These are phyloP conservation scores for Claviceps maximensis DNA, from an alignment of 2,329 filamentous ascomycete species.

Conservation along the genomic window DNA sequence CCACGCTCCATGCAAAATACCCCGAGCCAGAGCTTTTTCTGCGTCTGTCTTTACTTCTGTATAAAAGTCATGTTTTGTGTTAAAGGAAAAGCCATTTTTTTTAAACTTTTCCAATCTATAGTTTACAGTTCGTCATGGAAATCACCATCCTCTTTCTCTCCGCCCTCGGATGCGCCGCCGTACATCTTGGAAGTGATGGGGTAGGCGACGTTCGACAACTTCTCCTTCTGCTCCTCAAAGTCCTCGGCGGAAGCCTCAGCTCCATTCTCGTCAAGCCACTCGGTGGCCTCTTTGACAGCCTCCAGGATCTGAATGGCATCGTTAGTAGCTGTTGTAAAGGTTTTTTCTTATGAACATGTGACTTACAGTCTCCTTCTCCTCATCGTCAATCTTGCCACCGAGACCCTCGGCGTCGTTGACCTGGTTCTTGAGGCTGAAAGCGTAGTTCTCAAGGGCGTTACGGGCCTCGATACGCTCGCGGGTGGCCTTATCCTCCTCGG, in stretches of 20 bases:
- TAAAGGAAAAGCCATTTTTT: constrained; percentile 4
- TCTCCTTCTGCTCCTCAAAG: constrained; percentile 99
- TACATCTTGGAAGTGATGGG: constrained; percentile 99
- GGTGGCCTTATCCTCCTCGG: constrained; percentile 97
- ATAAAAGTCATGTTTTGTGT: neutral
- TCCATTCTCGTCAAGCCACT: constrained; percentile 95
- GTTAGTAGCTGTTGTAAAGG: constrained; percentile 20
- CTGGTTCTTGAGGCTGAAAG: constrained; percentile 98
- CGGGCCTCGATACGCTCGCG: constrained; percentile 93
- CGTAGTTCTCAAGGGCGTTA: constrained; percentile 97
- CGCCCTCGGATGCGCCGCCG: constrained; percentile 40
- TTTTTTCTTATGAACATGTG: neutral
- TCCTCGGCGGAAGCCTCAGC: constrained; percentile 77
- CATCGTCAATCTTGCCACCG: constrained; percentile 94
- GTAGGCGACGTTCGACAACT: constrained; percentile 90
- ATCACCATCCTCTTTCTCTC: constrained; percentile 57
- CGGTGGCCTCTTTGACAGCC: constrained; percentile 89
- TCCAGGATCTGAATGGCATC: constrained; percentile 58
- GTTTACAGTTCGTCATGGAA: constrained; percentile 69
- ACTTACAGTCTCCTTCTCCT: constrained; percentile 90
- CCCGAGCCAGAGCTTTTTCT: constrained; percentile 9
- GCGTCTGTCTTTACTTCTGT: neutral
- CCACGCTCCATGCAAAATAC: constrained; percentile 15
- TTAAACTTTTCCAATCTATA: constrained; percentile 16
- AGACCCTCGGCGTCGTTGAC: constrained; percentile 93